Evolutionary conservation across 2,329 filamentous ascomycete species (phyloP).

Genomic region (Sphaerulina vaccinii): DNA sequence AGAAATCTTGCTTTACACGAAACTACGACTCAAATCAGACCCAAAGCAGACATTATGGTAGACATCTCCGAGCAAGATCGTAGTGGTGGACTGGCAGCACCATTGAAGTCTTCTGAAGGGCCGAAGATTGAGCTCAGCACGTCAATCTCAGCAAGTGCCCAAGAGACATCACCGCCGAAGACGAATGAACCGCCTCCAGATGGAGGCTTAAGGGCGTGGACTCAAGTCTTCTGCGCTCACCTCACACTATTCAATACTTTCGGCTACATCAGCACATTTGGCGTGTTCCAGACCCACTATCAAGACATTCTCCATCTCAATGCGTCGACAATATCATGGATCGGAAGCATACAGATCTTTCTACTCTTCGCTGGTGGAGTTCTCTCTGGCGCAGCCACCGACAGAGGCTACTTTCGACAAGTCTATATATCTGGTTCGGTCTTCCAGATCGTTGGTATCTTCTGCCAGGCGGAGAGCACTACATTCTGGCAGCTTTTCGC

Average conservation of each 20-base stretch:
- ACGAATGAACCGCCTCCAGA: slow-evolving; percentile 37
- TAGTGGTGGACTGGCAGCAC: too few species aligned
- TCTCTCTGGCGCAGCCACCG: neutral
- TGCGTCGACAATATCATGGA: slow-evolving; percentile 46
- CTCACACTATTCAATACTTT: slow-evolving; percentile 22
- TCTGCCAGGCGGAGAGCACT: slow-evolving; percentile 43
- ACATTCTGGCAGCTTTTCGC: slow-evolving; percentile 49
- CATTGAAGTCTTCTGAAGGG: too few species aligned
- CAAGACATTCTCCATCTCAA: neutral
- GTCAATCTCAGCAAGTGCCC: too few species aligned
- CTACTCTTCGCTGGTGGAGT: slow-evolving; percentile 38
- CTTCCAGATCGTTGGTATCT: slow-evolving; percentile 40
- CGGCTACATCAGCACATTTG: neutral
- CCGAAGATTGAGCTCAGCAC: too few species aligned
- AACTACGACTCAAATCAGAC: too few species aligned
- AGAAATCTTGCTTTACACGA: too few species aligned
- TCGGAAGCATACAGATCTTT: slow-evolving; percentile 51
- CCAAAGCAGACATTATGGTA: too few species aligned
- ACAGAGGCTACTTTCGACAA: slow-evolving; percentile 29
- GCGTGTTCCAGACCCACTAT: neutral
- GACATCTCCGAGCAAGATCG: too few species aligned
- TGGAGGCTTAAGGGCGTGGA: slow-evolving; percentile 45
- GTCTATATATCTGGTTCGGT: slow-evolving; percentile 39
- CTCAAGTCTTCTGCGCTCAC: slow-evolving; percentile 46
- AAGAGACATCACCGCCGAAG: too few species aligned